Evolutionary conservation across 2,329 filamentous ascomycete genomes (phyloP).

Genomic region (Xylariaceae sp.): DNA sequence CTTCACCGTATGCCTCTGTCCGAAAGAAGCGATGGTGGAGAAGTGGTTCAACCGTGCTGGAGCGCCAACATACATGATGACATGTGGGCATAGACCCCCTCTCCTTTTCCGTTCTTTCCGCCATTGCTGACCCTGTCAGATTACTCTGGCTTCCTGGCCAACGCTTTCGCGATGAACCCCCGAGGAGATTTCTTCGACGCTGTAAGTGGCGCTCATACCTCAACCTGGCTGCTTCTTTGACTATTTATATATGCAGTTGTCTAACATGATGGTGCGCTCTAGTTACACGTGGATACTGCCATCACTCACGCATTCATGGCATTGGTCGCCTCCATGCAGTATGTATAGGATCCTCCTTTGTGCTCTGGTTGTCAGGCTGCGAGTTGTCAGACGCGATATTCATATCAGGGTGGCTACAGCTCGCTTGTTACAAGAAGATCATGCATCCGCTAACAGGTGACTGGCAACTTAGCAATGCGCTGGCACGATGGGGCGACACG

Average conservation of each 20-base stretch:
- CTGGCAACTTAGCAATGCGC: slow-evolving; percentile 20
- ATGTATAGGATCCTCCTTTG: slow-evolving; percentile 11
- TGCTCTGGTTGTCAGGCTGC: too few species aligned
- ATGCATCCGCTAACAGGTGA: slow-evolving; percentile 7
- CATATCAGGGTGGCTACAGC: not conserved
- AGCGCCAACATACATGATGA: slow-evolving; percentile 31
- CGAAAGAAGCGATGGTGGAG: slow-evolving; percentile 27
- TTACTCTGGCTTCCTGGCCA: slow-evolving; percentile 30
- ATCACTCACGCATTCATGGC: slow-evolving; percentile 32
- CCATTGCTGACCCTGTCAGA: slow-evolving; percentile 19
- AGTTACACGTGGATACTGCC: slow-evolving; percentile 31
- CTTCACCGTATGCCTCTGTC: slow-evolving; percentile 31
- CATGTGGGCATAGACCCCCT: slow-evolving; percentile 19
- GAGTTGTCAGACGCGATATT: too few species aligned
- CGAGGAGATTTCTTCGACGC: slow-evolving; percentile 28
- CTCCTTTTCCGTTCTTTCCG: not conserved
- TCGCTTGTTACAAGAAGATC: not conserved
- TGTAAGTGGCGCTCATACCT: slow-evolving; percentile 19
- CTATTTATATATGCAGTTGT: too few species aligned
- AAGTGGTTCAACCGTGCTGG: slow-evolving; percentile 30
- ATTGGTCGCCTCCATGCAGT: slow-evolving; percentile 31
- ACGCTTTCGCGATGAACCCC: slow-evolving; percentile 31
- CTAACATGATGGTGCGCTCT: slow-evolving; percentile 7
- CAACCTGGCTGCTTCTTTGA: too few species aligned
- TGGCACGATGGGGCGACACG: slow-evolving; percentile 30